Conservation (phyloP, 2,329 filamentous ascomycete species). For the Phaeosphaeriaceae sp. region DNA sequence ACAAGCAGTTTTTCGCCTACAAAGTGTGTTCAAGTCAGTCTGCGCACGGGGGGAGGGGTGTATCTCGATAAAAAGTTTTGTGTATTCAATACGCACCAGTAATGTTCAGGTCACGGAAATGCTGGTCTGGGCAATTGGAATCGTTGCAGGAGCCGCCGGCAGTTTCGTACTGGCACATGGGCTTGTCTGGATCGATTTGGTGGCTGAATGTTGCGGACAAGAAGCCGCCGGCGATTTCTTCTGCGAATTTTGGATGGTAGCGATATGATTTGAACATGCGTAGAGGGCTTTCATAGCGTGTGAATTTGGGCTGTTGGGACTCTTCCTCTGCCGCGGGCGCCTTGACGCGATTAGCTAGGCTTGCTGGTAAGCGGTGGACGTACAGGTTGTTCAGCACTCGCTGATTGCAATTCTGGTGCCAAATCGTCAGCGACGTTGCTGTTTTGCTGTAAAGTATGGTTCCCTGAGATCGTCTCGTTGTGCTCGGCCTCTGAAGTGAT, state of each 20-base stretch:
- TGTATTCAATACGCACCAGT: conserved; percentile 69
- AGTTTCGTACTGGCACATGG: conserved; percentile 79
- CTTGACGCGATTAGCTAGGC: conserved; percentile 29
- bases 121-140: conserved; percentile 75
- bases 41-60: conserved; percentile 43
- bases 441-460: conserved; percentile 15
- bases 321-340: conserved; percentile 12
- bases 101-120: conserved; percentile 76
- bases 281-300: conserved; percentile 83
- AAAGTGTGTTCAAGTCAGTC: conserved; percentile 45
- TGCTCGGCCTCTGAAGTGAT: conserved; percentile 20
- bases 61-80: conserved; percentile 7
- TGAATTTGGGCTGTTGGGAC: conserved; percentile 45
- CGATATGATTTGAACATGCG: conserved; percentile 85
- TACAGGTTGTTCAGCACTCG: conserved; percentile 28
- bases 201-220: conserved; percentile 94
- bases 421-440: conserved; percentile 45
- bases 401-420: conserved; percentile 48
- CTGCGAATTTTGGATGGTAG: conserved; percentile 79
- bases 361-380: conserved; percentile 11
- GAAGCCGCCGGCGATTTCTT: conserved; percentile 76
- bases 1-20: conserved; percentile 77
- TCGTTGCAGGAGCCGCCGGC: conserved; percentile 77
- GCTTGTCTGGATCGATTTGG: conserved; percentile 77
- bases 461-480: conserved; percentile 16